Evolutionary conservation across 768 basidiomycete species (phyloP), one percentile per base, ranked within the genome.

Genomic region (Infundibulicybe gibba): DNA sequence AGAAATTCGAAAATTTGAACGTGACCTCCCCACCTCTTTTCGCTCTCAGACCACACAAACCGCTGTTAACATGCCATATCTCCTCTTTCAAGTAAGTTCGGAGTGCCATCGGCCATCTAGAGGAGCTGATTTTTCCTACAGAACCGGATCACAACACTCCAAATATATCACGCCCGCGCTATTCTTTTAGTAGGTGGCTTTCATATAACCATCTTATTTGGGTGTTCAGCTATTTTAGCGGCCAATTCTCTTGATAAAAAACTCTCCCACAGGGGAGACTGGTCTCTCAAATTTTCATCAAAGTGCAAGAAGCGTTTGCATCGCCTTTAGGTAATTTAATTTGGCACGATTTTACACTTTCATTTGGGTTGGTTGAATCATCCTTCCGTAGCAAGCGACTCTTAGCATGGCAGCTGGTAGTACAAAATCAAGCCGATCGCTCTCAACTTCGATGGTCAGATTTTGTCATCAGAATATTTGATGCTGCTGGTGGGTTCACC

Each of bases 371-470:
- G 16, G 30, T 35, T 5, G 17, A 3, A 14, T 14, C 17, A 10
- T 15, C 19, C 3, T 35, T 35, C 15, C 15, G 12, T 43, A 50
- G 49, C 38, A 50, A 50, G 40, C 40, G 49, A 39, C 30, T 50
- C 1, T 20, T 50, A 25, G 40, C 45, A 4, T 50, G 49, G 49
- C 49, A 50, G 21, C 32, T 50, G n/a, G 17, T 47, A 31, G 21
- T 47, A 32, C 45, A 50, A 39, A 47, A 31, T 15, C 40, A 50
- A 38, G n/a, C 42, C 17, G 45, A 50, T 32, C 46, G 33, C 16
- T 34, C 45, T 30, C 49, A 45, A 42, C 19, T 53, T 9, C 32
- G 41, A n/a, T 54, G 49, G 49, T 30, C 49, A 16, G 52, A 50
- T 30, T 32, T 30, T 32, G 43, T 39, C 5, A 37, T 37, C 5